Conservation (phyloP, 257 asterid species). For the Coffea eugenioides region DNA sequence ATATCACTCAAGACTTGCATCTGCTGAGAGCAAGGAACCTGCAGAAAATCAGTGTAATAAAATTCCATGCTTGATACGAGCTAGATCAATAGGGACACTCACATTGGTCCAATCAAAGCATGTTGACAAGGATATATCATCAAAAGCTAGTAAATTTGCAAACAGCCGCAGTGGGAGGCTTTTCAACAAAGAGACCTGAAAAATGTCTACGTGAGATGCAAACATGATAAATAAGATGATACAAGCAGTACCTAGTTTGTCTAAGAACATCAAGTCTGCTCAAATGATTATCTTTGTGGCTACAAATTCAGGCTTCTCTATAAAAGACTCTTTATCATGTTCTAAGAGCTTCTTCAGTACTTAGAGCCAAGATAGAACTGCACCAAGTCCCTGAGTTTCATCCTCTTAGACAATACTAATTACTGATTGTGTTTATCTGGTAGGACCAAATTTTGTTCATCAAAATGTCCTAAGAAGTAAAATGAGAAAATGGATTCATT, state of each 20-base stretch:
- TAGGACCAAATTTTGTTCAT: too few relatives aligned
- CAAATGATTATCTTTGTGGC: too few relatives aligned
- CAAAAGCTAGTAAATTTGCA: slow-evolving; percentile 51
- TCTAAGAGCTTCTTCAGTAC: background rate
- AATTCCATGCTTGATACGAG: background rate
- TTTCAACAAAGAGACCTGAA: slow-evolving; percentile 67
- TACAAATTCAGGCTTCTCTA: background rate
- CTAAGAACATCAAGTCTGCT: background rate
- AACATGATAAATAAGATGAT: background rate
- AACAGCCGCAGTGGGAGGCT: slow-evolving; percentile 62
- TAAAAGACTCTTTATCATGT: background rate
- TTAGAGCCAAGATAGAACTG: background rate
- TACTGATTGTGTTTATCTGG: too few relatives aligned
- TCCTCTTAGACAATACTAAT: too few relatives aligned
- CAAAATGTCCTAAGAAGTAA: too few relatives aligned
- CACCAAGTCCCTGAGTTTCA: too few relatives aligned
- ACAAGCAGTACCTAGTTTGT: background rate
- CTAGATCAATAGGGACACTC: slow-evolving; percentile 18
- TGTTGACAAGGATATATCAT: slow-evolving; percentile 48
- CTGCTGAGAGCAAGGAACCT: background rate
- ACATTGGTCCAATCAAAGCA: slow-evolving; percentile 63
- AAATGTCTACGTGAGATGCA: background rate
- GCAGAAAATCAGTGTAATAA: background rate
- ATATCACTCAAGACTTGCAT: background rate
- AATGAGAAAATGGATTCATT: too few relatives aligned